These are phyloP conservation scores for Fusarium begoniae DNA, from an alignment of 2,329 filamentous ascomycete species.

Conservation along the genomic window DNA sequence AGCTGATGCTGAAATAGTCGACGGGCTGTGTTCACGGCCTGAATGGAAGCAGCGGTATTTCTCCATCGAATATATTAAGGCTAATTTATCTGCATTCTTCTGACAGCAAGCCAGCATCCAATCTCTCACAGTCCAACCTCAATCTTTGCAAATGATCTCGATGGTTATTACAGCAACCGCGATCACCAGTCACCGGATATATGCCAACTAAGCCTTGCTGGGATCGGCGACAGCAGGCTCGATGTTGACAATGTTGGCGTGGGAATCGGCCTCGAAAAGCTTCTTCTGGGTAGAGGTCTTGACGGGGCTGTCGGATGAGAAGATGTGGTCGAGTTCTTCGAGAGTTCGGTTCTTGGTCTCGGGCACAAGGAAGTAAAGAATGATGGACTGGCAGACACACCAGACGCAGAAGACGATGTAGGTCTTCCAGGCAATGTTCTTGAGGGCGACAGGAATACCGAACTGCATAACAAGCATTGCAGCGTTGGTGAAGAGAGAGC, in stretches of 20 bases:
- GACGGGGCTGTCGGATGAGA: constrained; percentile 31
- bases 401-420: constrained; percentile 62
- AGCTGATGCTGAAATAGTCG: no score
- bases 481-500: constrained; percentile 54
- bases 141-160: no score
- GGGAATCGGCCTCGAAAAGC: constrained; percentile 26
- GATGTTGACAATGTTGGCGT: constrained; percentile 34
- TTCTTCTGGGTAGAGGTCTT: constrained; percentile 35
- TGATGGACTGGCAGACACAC: constrained; percentile 51
- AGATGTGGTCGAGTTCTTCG: constrained; percentile 39
- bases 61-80: no score
- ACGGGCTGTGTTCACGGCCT: no score
- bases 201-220: no score
- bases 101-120: no score
- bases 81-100: no score
- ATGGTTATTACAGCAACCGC: no score
- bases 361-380: constrained; percentile 61
- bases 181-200: no score
- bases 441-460: constrained; percentile 56
- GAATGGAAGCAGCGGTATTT: no score
- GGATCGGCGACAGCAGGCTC: constrained; percentile 3
- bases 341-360: constrained; percentile 60
- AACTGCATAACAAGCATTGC: constrained; percentile 52
- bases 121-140: no score
- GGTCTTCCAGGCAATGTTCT: constrained; percentile 62